Evolutionary conservation across 2,329 filamentous ascomycete genomes (phyloP).

Genomic region (Phialophora tarda): DNA sequence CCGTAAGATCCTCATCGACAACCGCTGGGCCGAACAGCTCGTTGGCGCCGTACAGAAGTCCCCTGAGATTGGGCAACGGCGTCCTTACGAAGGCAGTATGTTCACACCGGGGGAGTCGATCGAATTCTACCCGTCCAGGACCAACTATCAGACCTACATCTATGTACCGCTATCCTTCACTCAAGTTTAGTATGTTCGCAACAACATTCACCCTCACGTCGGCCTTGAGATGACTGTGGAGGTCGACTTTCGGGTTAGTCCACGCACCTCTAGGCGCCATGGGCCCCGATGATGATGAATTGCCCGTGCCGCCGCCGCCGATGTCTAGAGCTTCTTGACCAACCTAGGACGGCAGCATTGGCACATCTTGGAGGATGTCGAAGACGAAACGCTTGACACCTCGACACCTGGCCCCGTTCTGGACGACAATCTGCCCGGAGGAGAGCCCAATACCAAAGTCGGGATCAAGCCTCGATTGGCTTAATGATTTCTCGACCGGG

Average conservation of each 20-base stretch:
- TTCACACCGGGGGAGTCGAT: neutral
- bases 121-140: neutral
- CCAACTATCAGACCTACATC: neutral
- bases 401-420: neutral
- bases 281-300: too few species aligned
- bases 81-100: neutral
- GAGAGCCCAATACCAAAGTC: neutral
- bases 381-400: neutral
- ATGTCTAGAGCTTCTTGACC: neutral
- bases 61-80: neutral
- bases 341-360: neutral
- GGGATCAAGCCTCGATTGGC: neutral
- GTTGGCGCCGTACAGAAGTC: neutral
- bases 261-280: neutral
- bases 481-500: neutral
- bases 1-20: neutral
- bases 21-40: neutral
- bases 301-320: neutral
- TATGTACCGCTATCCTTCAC: neutral
- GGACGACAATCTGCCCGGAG: neutral
- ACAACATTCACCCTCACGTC: neutral
- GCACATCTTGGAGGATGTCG: neutral
- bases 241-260: neutral
- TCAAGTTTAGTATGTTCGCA: neutral
- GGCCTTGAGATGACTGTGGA: neutral